Evolutionary conservation across 306 rosid species (phyloP).

Genomic region (Dryas octopetala): DNA sequence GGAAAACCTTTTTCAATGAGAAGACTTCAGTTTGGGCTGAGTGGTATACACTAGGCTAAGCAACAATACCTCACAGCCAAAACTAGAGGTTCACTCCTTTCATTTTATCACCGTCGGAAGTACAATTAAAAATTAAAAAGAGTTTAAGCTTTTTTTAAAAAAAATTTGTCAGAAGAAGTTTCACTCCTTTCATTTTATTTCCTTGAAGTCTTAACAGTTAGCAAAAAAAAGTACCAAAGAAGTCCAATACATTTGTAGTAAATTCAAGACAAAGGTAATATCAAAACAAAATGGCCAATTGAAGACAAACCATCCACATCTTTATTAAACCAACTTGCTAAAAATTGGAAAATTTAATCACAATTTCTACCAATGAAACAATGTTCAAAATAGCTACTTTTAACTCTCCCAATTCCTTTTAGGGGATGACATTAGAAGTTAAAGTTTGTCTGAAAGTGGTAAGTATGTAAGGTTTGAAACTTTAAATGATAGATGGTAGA

Average conservation of each 20-base stretch:
- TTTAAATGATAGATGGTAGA: neutral
- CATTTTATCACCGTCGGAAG: neutral
- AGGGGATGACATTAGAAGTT: neutral
- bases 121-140: neutral
- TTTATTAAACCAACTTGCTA: neutral
- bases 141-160: neutral
- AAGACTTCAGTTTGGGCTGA: neutral
- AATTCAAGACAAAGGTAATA: neutral
- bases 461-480: neutral
- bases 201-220: no score
- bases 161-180: no score
- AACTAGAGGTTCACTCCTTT: neutral
- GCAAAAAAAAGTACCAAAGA: neutral
- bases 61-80: neutral
- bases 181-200: no score
- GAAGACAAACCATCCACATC: neutral
- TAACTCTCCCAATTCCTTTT: neutral
- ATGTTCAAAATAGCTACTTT: neutral
- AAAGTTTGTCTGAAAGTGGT: neutral
- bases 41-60: neutral
- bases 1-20: neutral
- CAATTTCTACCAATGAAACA: neutral
- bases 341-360: neutral
- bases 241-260: neutral
- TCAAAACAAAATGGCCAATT: neutral